A percentile compares a stretch with the other conserved stretches of the same genome.
phyloP scores from a whole-genome alignment of 2,329 filamentous ascomycete species.

The Fusarium tuaranense region DNA sequence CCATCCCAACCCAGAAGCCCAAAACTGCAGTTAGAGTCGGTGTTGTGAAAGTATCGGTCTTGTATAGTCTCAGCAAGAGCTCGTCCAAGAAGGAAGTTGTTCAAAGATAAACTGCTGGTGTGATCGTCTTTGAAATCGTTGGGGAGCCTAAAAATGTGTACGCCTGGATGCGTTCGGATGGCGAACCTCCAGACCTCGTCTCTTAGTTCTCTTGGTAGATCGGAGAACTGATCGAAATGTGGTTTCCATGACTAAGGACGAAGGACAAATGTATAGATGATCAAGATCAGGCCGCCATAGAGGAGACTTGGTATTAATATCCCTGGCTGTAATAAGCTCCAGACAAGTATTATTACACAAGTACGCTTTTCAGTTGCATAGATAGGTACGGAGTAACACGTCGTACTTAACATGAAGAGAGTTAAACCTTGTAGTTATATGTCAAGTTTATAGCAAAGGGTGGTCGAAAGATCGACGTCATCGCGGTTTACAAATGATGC shows the following conservation, averaged over 20 bases:
- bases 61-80: neutral
- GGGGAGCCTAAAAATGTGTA: slow-evolving; percentile 5
- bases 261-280: neutral
- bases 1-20: slow-evolving; percentile 18
- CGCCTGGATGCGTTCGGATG: neutral
- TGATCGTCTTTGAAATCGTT: neutral
- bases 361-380: neutral
- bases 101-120: neutral
- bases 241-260: neutral
- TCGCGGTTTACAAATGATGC: too few relatives aligned
- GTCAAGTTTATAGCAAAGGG: too few relatives aligned
- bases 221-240: slow-evolving; percentile 6
- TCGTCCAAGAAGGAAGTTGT: too few relatives aligned
- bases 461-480: too few relatives aligned
- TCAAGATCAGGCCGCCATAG: neutral
- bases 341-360: neutral
- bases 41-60: neutral
- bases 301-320: neutral
- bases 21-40: neutral
- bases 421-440: neutral
- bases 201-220: slow-evolving; percentile 8
- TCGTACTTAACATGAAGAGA: neutral
- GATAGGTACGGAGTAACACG: too few relatives aligned
- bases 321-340: neutral
- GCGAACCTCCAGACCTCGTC: slow-evolving; percentile 14